phyloP scores from a whole-genome alignment of 31 red algal species.

The Pterothamnion heteromorphum region DNA sequence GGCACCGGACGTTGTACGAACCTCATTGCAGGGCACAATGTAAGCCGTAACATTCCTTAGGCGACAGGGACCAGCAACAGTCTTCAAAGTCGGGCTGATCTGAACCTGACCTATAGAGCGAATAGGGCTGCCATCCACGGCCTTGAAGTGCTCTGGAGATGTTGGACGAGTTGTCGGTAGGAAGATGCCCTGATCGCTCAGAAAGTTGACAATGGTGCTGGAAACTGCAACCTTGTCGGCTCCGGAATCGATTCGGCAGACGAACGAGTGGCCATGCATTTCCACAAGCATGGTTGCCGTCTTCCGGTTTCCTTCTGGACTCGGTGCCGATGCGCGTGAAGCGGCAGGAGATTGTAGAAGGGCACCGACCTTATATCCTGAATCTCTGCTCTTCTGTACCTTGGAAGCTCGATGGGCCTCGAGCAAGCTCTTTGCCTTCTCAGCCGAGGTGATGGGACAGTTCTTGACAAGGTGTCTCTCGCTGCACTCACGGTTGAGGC shows the following conservation, averaged over 20 bases:
- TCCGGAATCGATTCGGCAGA: slow-evolving; percentile 53
- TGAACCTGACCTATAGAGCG: slow-evolving; percentile 1
- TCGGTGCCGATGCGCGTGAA: too few species aligned
- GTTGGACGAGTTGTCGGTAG: not conserved
- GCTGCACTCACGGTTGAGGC: not conserved
- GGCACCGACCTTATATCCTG: too few species aligned
- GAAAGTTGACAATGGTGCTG: slow-evolving; percentile 40
- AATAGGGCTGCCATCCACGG: not conserved
- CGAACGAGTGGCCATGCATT: not conserved
- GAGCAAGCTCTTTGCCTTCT: slow-evolving; percentile 12
- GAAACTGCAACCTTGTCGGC: slow-evolving; percentile 40
- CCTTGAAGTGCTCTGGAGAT: slow-evolving; percentile 9
- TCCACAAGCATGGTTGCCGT: slow-evolving; percentile 4
- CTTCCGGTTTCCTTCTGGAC: too few species aligned
- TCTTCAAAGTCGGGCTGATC: slow-evolving; percentile 38
- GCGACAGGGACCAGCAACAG: slow-evolving; percentile 30
- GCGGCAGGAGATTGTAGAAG: too few species aligned
- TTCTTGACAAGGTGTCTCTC: slow-evolving; percentile 23
- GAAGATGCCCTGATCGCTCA: not conserved
- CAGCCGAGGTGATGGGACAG: not conserved
- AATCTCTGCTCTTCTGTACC: too few species aligned
- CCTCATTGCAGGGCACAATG: slow-evolving; percentile 15
- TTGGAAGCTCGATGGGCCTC: not conserved
- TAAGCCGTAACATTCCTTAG: slow-evolving; percentile 38
- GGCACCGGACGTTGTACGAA: not conserved